Conservation (phyloP, 1,139 yeast species). For the Arxiozyma heterogenica region DNA sequence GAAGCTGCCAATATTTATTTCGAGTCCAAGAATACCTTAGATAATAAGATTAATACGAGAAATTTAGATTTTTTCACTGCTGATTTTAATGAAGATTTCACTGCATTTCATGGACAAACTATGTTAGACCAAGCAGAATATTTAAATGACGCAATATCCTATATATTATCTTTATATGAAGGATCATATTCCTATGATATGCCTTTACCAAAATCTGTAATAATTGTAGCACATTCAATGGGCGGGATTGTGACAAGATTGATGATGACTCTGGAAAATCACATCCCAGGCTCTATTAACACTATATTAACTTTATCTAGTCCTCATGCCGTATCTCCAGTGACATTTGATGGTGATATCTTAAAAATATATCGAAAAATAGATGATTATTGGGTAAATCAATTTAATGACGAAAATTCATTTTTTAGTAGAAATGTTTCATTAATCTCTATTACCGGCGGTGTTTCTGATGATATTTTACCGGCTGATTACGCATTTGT, state of each 20-base stretch:
- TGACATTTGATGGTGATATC: conserved; percentile 90
- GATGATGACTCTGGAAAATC: conserved; percentile 71
- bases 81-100: conserved; percentile 90
- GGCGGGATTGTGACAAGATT: conserved; percentile 90
- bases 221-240: conserved; percentile 89
- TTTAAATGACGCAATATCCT: conserved; percentile 74
- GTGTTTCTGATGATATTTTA: conserved; percentile 66
- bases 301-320: conserved; percentile 82
- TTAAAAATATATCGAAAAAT: conserved; percentile 62
- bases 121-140: conserved; percentile 91
- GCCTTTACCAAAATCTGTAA: conserved; percentile 56
- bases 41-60: conserved; percentile 30
- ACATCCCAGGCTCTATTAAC: conserved; percentile 59
- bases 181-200: conserved; percentile 16
- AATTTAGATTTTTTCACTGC: conserved; percentile 77
- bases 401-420: conserved; percentile 33
- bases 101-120: conserved; percentile 94
- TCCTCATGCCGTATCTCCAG: conserved; percentile 89
- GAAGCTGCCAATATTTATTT: conserved; percentile 48
- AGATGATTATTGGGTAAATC: conserved; percentile 73
- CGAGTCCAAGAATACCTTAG: conserved; percentile 29
- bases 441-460: conserved; percentile 82
- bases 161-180: conserved; percentile 60
- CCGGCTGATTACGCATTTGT: conserved; percentile 88
- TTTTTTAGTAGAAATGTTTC: conserved; percentile 38